Percentiles rank a stretch among this genome's conserved stretches.
Evolutionary conservation across 2,329 filamentous ascomycete genomes (phyloP).

Genomic region (Fusarium sp.): DNA sequence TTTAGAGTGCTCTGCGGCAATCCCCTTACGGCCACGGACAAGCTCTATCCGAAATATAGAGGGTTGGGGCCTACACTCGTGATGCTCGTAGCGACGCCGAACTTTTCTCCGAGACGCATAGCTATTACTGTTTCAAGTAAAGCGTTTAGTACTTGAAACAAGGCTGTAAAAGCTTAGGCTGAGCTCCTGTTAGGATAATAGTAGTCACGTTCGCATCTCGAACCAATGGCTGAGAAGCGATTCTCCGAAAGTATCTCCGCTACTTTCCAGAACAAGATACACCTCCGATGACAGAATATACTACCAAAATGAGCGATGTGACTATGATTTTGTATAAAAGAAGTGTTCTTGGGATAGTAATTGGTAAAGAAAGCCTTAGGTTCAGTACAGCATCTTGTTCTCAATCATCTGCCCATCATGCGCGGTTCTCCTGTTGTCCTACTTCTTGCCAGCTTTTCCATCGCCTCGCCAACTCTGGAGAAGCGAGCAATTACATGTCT

Average conservation of each 20-base stretch:
- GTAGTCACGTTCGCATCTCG: background rate
- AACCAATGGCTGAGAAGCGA: background rate
- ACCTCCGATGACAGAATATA: slow-evolving; percentile 34
- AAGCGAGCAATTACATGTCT: slow-evolving; percentile 36
- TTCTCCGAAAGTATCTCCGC: slow-evolving; percentile 35
- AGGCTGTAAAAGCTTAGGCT: background rate
- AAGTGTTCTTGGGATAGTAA: background rate
- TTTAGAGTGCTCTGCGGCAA: rapidly evolving
- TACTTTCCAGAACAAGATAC: slow-evolving; percentile 26
- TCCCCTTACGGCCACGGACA: background rate
- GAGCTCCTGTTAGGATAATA: background rate
- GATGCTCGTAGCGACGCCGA: background rate
- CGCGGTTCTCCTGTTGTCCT: slow-evolving; percentile 11
- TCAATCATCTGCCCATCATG: background rate
- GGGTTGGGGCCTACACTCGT: background rate
- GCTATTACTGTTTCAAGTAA: background rate
- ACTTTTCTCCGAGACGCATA: background rate
- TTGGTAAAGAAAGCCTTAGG: background rate
- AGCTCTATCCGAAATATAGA: background rate
- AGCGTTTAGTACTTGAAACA: too few species aligned
- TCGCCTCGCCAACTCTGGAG: slow-evolving; percentile 19
- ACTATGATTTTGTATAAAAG: slow-evolving; percentile 8
- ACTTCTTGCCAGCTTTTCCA: slow-evolving; percentile 3
- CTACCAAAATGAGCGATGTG: background rate
- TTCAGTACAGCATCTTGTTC: background rate